Conservation (phyloP, 495 filamentous ascomycete genomes). For the Aspergillus leporis region DNA sequence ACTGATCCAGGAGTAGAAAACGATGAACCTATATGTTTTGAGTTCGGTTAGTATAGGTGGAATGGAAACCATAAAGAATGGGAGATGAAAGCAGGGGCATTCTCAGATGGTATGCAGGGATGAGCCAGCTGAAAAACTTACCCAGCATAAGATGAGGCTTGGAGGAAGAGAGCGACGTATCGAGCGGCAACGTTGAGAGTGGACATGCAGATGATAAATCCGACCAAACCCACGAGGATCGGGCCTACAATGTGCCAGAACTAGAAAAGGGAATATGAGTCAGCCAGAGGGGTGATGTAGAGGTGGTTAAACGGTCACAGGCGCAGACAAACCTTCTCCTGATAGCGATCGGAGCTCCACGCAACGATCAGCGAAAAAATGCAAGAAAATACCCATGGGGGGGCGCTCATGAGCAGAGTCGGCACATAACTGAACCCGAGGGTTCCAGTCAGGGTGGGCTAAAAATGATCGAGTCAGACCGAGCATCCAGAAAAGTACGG, state of each 20-base stretch:
- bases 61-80: neutral
- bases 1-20: slow-evolving; percentile 75
- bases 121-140: slow-evolving; percentile 1
- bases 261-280: slow-evolving; percentile 25
- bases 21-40: slow-evolving; percentile 52
- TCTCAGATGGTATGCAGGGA: no score
- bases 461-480: slow-evolving; percentile 66
- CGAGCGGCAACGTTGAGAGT: slow-evolving; percentile 64
- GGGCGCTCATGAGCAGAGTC: slow-evolving; percentile 75
- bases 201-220: slow-evolving; percentile 73
- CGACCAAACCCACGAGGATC: slow-evolving; percentile 64
- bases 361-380: slow-evolving; percentile 70
- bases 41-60: neutral
- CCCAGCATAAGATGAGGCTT: slow-evolving; percentile 57
- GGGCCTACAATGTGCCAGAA: slow-evolving; percentile 74
- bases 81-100: no score
- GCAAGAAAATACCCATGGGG: slow-evolving; percentile 72
- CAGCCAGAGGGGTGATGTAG: neutral
- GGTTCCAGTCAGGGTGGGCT: slow-evolving; percentile 77
- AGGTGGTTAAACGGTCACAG: slow-evolving; percentile 24
- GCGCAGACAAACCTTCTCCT: slow-evolving; percentile 59
- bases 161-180: slow-evolving; percentile 80
- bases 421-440: slow-evolving; percentile 64
- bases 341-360: slow-evolving; percentile 76
- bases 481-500: slow-evolving; percentile 13